Evolutionary conservation across 192 early-diverging fungal species (phyloP).

Genomic region (Oehlia diaphana): DNA sequence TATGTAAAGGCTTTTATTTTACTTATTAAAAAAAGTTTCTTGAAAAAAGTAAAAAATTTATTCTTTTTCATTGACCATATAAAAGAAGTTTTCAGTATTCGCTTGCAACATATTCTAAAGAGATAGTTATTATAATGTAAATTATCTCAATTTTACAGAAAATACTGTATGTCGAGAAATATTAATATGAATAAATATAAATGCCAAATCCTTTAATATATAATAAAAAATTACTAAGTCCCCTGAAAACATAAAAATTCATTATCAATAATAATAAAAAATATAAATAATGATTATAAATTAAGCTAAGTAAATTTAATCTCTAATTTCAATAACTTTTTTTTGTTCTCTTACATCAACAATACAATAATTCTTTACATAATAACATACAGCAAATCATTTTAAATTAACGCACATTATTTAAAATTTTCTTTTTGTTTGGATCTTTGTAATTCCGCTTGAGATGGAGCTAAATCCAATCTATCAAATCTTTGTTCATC

Average conservation of each 20-base stretch:
- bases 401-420: background rate
- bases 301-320: too few relatives aligned
- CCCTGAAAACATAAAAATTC: too few relatives aligned
- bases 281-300: background rate
- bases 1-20: background rate
- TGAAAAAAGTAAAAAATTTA: background rate
- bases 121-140: too few relatives aligned
- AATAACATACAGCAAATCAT: too few relatives aligned
- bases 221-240: background rate
- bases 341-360: too few relatives aligned
- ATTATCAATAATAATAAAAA: background rate
- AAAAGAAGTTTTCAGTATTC: too few relatives aligned
- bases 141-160: too few relatives aligned
- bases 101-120: too few relatives aligned
- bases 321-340: too few relatives aligned
- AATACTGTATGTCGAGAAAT: too few relatives aligned
- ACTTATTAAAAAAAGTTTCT: too few relatives aligned
- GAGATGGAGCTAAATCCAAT: slow-evolving; percentile 54
- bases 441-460: slow-evolving; percentile 23
- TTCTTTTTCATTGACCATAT: background rate
- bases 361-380: too few relatives aligned
- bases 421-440: slow-evolving; percentile 10
- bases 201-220: background rate
- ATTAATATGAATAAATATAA: background rate
- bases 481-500: slow-evolving; percentile 57